Evolutionary conservation across 2,329 filamentous ascomycete species (phyloP).

Genomic region (Pseudogymnoascus sp.): DNA sequence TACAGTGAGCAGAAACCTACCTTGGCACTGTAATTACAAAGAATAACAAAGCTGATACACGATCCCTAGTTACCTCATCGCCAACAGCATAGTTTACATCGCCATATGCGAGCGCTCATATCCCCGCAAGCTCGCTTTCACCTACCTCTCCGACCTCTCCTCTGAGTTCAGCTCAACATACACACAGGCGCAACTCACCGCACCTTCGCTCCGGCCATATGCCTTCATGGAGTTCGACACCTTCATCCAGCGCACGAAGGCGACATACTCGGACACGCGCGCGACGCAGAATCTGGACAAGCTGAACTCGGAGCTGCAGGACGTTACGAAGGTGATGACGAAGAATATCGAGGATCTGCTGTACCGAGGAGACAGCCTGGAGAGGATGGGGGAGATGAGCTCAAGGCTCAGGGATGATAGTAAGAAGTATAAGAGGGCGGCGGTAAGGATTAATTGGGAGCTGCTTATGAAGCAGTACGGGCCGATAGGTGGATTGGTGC

Average conservation of each 20-base stretch:
- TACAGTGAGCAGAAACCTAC: conserved; percentile 60
- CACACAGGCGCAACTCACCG: conserved; percentile 64
- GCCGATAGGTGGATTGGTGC: conserved; percentile 72
- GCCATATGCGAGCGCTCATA: conserved; percentile 91
- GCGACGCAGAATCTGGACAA: conserved; percentile 90
- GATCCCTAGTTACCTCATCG: conserved; percentile 68
- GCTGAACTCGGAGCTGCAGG: conserved; percentile 92
- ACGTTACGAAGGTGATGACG: conserved; percentile 99
- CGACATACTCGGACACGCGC: conserved; percentile 87
- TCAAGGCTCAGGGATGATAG: conserved; percentile 83
- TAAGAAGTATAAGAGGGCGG: conserved; percentile 87
- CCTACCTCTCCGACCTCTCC: conserved; percentile 88
- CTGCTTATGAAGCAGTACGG: conserved; percentile 94
- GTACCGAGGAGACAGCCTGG: conserved; percentile 87
- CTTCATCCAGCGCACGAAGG: conserved; percentile 88
- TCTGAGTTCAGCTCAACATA: conserved; percentile 89
- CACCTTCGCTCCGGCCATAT: conserved; percentile 75
- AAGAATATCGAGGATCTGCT: conserved; percentile 99
- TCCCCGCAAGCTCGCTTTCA: conserved; percentile 96
- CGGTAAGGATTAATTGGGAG: conserved; percentile 97
- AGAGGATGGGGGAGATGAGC: conserved; percentile 95
- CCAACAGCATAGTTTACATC: conserved; percentile 78
- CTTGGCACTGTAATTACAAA: background rate
- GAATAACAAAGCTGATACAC: background rate
- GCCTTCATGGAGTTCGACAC: conserved; percentile 98